Evolutionary conservation across 495 filamentous ascomycete genomes (phyloP).

Genomic region (Chaetomium fimeti): DNA sequence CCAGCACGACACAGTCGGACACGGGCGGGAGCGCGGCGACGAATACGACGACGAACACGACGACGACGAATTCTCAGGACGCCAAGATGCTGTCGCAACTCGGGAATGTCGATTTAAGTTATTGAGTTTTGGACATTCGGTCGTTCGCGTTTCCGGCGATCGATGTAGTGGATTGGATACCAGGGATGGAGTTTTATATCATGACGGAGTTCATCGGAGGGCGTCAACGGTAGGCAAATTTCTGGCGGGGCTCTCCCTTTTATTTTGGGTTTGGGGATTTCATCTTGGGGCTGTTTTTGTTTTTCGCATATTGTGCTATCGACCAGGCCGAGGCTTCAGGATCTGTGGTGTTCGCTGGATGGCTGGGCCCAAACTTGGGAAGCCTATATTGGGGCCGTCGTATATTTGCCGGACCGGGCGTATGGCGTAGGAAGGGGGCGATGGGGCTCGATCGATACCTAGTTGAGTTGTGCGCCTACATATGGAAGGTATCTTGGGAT

Average conservation of each 20-base stretch:
- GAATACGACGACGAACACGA: constrained; percentile 23
- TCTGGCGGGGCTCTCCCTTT: constrained; percentile 15
- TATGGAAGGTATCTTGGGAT: not conserved
- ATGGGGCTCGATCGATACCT: not conserved
- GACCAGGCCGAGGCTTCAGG: not conserved
- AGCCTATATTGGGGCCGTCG: not conserved
- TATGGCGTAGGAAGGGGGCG: not conserved
- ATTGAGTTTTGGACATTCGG: constrained; percentile 30
- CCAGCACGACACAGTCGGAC: constrained; percentile 37
- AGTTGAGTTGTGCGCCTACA: not conserved
- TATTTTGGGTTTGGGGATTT: constrained; percentile 12
- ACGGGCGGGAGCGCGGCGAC: constrained; percentile 33
- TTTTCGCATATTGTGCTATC: not conserved
- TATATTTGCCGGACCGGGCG: not conserved
- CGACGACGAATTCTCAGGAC: constrained; percentile 30
- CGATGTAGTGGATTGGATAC: constrained; percentile 33
- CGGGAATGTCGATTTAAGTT: constrained; percentile 42
- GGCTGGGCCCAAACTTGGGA: constrained; percentile 3
- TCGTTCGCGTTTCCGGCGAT: constrained; percentile 21
- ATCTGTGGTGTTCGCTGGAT: not conserved
- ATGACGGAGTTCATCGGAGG: constrained; percentile 33
- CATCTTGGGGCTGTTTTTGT: not conserved
- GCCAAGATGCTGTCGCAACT: constrained; percentile 36
- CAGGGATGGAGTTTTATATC: constrained; percentile 39
- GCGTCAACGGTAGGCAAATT: constrained; percentile 24